Evolutionary conservation across 2,329 filamentous ascomycete genomes (phyloP), one percentile per base, ranked within the genome.

Genomic region (Hawksworthiomyces lignivorus): DNA sequence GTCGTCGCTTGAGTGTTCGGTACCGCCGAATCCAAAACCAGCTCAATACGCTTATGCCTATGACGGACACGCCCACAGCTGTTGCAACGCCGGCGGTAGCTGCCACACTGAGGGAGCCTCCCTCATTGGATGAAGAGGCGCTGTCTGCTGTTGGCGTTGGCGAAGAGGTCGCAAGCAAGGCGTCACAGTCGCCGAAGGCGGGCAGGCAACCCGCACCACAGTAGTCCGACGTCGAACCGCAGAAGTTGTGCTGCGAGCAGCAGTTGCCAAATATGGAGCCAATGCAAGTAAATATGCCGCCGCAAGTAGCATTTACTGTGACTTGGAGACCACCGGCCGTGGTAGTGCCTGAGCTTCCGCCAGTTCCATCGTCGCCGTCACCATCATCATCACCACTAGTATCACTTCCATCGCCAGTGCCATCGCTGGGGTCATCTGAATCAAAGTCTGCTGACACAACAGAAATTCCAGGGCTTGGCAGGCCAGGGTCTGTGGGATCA

Each of bases 171-270:
- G 30, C 11, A 7, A 17, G 6, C 5, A 17, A 27, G 7, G 32
- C 12, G 26, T 19, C 15, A 36, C 31, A 42, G 22, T n/a, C 29
- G 21, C 41, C 46, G 30, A 44, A 48, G 20, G 17, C 39, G 5
- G 43, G n/a, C 11, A 37, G 24, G 34, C 46, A 44, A 20, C 43
- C 46, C 12, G 22, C 24, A 10, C 43, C 46, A 31, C 46, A 48
- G 46, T 44, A 41, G 36, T 34, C 31, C 12, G 9, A 7, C 8
- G 43, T 36, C 2, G 24, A 34, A 20, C 46, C 46, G 43, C 46
- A 48, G 29, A 34, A 46, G 8, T 36, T 41, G 40, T 44, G 38
- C 30, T 38, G 21, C 20, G 32, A 36, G 46, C 46, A 48, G 46
- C 46, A 48, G 40, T 41, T 22, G 40, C 46, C 46, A 15, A 36